Evolutionary conservation across 495 filamentous ascomycete species (phyloP).

Genomic region (Clohesyomyces aquaticus): DNA sequence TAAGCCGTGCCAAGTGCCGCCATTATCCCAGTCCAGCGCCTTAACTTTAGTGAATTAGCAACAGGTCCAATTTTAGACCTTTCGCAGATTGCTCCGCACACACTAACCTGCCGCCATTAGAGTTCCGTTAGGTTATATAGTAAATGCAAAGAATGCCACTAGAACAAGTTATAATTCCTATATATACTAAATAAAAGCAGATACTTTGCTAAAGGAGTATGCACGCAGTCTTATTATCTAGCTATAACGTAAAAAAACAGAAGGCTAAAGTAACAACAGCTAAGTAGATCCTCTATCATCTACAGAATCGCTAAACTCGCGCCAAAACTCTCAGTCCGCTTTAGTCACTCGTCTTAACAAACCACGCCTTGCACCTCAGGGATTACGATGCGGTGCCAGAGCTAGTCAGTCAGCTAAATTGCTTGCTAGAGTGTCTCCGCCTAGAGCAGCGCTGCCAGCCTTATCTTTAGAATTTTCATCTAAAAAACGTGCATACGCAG

Average conservation of each 20-base stretch:
- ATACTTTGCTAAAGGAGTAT: conserved; percentile 14
- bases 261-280: conserved; percentile 4
- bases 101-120: not conserved
- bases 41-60: too few relatives aligned
- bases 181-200: not conserved
- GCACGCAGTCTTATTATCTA: conserved; percentile 8
- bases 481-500: conserved; percentile 1
- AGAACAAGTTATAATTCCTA: not conserved
- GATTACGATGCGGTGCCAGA: conserved; percentile 4
- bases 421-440: conserved; percentile 1
- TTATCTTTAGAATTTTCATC: not conserved
- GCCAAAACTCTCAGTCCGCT: conserved; percentile 9
- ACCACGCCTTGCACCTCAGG: conserved; percentile 3
- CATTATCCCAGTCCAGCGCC: too few relatives aligned
- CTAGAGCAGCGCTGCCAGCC: conserved; percentile 3
- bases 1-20: too few relatives aligned
- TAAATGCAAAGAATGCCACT: not conserved
- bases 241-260: not conserved
- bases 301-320: conserved; percentile 2
- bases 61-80: too few relatives aligned
- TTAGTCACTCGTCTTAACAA: conserved; percentile 9
- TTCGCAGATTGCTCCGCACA: not conserved
- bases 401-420: conserved; percentile 1
- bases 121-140: not conserved
- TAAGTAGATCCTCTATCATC: conserved; percentile 4